Conservation (phyloP, 2,329 filamentous ascomycete genomes). For the Endocalyx cinctus region DNA sequence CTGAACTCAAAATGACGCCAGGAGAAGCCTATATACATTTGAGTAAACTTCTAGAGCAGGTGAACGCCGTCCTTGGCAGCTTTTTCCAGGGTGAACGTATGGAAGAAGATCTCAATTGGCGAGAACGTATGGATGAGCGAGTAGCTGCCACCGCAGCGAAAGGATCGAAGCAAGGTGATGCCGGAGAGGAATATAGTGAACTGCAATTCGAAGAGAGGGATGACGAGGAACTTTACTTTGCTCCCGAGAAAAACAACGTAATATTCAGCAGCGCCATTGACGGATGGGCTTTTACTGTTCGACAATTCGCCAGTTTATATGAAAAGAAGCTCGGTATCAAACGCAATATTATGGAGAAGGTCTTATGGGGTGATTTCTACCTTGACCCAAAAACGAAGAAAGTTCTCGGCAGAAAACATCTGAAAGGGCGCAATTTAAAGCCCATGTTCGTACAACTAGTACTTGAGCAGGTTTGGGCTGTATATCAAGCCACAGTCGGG, state of each 20-base stretch:
- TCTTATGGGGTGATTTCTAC: slow-evolving; percentile 96
- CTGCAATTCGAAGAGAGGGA: slow-evolving; percentile 81
- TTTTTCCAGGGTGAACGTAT: slow-evolving; percentile 98
- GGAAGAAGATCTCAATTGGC: slow-evolving; percentile 96
- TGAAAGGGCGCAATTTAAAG: slow-evolving; percentile 87
- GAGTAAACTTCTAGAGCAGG: slow-evolving; percentile 85
- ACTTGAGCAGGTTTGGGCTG: slow-evolving; percentile 91
- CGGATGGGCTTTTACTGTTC: slow-evolving; percentile 97
- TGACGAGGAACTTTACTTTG: slow-evolving; percentile 96
- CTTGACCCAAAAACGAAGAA: slow-evolving; percentile 96
- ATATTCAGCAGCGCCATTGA: slow-evolving; percentile 98
- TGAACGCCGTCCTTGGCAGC: slow-evolving; percentile 94
- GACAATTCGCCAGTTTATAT: slow-evolving; percentile 89
- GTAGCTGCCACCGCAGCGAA: slow-evolving; percentile 67
- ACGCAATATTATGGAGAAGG: slow-evolving; percentile 79
- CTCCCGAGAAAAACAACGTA: slow-evolving; percentile 96
- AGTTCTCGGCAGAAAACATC: slow-evolving; percentile 81
- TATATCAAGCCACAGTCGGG: slow-evolving; percentile 85
- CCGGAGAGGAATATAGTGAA: slow-evolving; percentile 52
- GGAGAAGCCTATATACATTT: slow-evolving; percentile 85
- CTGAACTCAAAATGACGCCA: slow-evolving; percentile 90
- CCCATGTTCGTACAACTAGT: slow-evolving; percentile 98
- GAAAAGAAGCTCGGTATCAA: slow-evolving; percentile 98
- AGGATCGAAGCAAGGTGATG: slow-evolving; percentile 43
- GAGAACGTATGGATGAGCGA: slow-evolving; percentile 85